Evolutionary conservation across 345 rosid species (phyloP).

Genomic region (Eucalyptus microcorys): DNA sequence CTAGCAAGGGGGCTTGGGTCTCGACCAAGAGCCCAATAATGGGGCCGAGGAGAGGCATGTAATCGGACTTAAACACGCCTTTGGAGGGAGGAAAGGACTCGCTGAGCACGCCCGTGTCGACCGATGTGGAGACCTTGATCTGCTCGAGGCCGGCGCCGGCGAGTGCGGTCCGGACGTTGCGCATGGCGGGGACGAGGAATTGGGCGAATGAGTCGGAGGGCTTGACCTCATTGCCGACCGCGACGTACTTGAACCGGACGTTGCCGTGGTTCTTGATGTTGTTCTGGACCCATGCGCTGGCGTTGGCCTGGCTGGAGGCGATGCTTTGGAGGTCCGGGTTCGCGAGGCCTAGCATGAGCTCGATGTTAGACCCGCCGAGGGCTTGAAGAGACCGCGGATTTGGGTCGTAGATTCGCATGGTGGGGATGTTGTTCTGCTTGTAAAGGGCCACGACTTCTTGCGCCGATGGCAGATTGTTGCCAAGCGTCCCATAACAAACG

Average conservation of each 20-base stretch:
- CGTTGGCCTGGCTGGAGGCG: conserved; percentile 29
- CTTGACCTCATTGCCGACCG: conserved; percentile 52
- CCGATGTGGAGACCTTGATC: conserved; percentile 32
- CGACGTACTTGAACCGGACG: conserved; percentile 38
- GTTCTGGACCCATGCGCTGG: conserved; percentile 29
- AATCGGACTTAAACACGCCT: background rate
- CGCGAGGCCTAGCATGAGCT: conserved; percentile 36
- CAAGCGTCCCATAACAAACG: conserved; percentile 54
- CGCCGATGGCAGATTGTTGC: conserved; percentile 35
- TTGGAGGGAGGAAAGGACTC: conserved; percentile 7
- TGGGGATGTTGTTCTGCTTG: conserved; percentile 20
- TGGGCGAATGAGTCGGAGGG: conserved; percentile 7
- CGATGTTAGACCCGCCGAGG: conserved; percentile 33
- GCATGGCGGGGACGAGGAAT: conserved; percentile 37
- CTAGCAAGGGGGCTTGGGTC: conserved; percentile 25
- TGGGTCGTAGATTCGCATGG: conserved; percentile 39
- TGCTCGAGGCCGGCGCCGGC: conserved; percentile 8
- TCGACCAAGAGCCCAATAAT: conserved; percentile 16
- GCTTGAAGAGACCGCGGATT: conserved; percentile 23
- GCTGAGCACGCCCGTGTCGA: background rate
- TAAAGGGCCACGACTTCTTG: conserved; percentile 36
- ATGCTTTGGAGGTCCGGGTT: conserved; percentile 9
- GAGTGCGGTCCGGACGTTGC: conserved; percentile 19
- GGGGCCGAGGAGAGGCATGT: conserved; percentile 10
- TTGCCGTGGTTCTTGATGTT: conserved; percentile 18